phyloP scores from a whole-genome alignment of 257 asterid genomes.

The Penstemon newberryi region DNA sequence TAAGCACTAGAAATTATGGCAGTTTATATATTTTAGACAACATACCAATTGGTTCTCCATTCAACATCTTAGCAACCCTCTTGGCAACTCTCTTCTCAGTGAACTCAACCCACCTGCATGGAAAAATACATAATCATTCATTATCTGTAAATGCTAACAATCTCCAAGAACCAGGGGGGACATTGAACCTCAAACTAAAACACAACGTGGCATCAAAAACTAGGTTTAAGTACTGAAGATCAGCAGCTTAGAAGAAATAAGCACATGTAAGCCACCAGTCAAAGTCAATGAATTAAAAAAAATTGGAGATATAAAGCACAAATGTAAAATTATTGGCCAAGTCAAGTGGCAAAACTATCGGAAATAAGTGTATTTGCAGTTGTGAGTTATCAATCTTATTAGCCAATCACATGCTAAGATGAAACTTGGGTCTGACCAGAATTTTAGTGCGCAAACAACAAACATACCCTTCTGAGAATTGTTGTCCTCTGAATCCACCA shows the following conservation, averaged over 20 bases:
- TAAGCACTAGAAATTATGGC: background rate
- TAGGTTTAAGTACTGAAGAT: background rate
- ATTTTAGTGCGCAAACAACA: background rate
- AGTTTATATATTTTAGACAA: background rate
- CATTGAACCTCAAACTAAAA: no score
- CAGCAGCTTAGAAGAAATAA: background rate
- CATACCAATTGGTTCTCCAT: constrained; percentile 83
- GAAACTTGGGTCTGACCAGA: no score
- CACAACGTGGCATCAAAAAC: background rate
- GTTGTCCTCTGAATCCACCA: constrained; percentile 81
- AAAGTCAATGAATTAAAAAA: background rate
- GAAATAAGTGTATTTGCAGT: no score
- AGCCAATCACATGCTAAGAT: no score
- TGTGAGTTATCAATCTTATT: no score
- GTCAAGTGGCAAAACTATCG: no score
- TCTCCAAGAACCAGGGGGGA: background rate
- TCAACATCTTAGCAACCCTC: constrained; percentile 74
- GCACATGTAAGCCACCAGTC: constrained; percentile 4
- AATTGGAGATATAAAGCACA: constrained; percentile 4
- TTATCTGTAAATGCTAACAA: background rate
- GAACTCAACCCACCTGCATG: constrained; percentile 90
- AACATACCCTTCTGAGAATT: constrained; percentile 83
- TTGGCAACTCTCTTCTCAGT: constrained; percentile 78
- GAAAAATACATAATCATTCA: constrained; percentile 9
- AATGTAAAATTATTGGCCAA: background rate